Base-by-base conservation (phyloP, 495 filamentous ascomycete species). In the Talaromyces wortmannii region DNA sequence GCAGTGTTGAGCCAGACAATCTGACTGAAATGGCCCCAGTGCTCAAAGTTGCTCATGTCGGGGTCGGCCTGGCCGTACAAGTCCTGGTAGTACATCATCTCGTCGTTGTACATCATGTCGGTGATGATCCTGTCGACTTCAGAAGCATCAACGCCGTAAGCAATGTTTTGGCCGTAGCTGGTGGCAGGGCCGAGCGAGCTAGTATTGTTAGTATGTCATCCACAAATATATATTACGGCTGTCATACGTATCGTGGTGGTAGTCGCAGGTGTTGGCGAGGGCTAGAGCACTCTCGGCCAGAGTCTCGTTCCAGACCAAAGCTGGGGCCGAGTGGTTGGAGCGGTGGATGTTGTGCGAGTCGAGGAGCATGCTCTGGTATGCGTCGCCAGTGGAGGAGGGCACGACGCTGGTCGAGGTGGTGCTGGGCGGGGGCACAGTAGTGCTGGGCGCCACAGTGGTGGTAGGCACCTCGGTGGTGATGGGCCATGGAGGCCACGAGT, bases 21-120 rank as follows among this genome's bases (percentile, higher is more conserved):
- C 75, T 96, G 90, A n/a, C 87, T 82, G 77, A 89, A 89, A 69
- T 98, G 92, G 55, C 92, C 90, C 83, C 86, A 94, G 32, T 63
- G 53, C 33, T 85, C 74, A 69, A 91, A 89, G 67, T 78, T 66
- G 59, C 63, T 57, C 79, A 84, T 85, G 64, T 80, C 70, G 7
- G 78, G 78, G 57, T 57, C 66, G 46, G 67, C 62, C 52, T 69
- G 33, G 31, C 75, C 78, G 58, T 79, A 84, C 46, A 73, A 66
- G 16, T 56, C 52, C 11, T 66, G 57, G 64, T 72, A 84, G 64
- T 66, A 72, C 30, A 61, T 63, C 57, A 85, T 75, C 70, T 96
- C 91, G 63, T 80, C 76, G 67, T 95, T 90, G 82, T 95, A 95
- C 84, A 90, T 92, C 70, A 82, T 67, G 65, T 90, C 80, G 65